Base-by-base conservation (phyloP, 169 alveolate genomes). In the Hammondia hammondi region DNA sequence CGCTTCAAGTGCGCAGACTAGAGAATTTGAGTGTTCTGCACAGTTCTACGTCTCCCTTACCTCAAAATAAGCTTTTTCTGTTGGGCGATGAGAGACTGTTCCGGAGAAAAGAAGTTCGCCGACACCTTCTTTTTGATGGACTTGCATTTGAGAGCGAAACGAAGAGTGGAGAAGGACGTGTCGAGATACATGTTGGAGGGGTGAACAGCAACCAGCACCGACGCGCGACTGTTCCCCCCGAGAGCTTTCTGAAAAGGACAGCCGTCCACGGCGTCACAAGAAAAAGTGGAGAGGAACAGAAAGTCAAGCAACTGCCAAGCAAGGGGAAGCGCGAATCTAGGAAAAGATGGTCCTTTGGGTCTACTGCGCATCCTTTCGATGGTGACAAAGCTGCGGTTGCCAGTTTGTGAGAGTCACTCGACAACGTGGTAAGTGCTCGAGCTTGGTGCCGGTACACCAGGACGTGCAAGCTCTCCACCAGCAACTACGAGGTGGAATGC, bases 221-320 rank as follows among this genome's bases (percentile, higher is more conserved):
- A 96, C 46, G 97, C 97, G 24, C 98, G 96, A 88, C 97, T 94
- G 94, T 96, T 96, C 35, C 98, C 98, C 72, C 98, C 98, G 73
- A 96, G 95, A 1, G 95, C 91, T 81, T 94, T 94, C 96, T 94
- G 95, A 12, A 24, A 4, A 32, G 1, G n/a, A 3, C n/a, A 45
- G 27, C 24, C n/a, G 87, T 52, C 81, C 57, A 70, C 56, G 32
- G 46, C 46, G 32, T 32, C 91, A 35, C 21, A 39, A 37, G 37
- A 7, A 72, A 81, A 81, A 43, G 43, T 17, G 4, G 10, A 37
- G 32, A n/a, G 35, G n/a, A 2, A n/a, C 81, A 12, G 37, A 24
- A 71, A 24, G 61, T 10, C 61, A 14, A 52, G 19, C 61, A 14
- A 14, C 61, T 0, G 10, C 19, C 10, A 52, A 7, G 24, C 61